Evolutionary conservation across 805 yeast species (phyloP).

Genomic region (Lachancea cidri): DNA sequence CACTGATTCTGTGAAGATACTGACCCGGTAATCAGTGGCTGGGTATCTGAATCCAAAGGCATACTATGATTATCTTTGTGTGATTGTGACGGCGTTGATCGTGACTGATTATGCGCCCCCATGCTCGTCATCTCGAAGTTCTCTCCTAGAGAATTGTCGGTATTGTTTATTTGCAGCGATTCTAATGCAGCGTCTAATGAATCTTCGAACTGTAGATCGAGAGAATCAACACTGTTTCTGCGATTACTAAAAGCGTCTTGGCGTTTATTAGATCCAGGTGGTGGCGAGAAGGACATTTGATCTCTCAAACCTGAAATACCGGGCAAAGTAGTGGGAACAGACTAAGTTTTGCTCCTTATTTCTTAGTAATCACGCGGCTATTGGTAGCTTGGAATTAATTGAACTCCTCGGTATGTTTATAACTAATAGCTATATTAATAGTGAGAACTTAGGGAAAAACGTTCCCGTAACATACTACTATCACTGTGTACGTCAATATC

Average conservation of each 20-base stretch:
- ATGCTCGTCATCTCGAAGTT: constrained; percentile 29
- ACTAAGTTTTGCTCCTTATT: neutral
- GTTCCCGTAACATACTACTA: neutral
- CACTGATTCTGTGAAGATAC: constrained; percentile 2
- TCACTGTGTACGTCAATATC: neutral
- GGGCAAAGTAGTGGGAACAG: neutral
- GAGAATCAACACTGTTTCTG: constrained; percentile 37
- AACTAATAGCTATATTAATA: neutral
- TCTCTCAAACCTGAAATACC: neutral
- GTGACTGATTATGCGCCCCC: constrained; percentile 12
- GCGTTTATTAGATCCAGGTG: constrained; percentile 14
- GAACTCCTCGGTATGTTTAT: neutral
- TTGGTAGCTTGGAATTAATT: neutral
- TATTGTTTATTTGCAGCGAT: constrained; percentile 37
- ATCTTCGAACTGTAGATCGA: constrained; percentile 59
- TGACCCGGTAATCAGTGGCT: constrained; percentile 11
- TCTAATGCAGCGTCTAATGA: constrained; percentile 64
- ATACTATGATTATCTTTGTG: constrained; percentile 18
- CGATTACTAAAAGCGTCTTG: constrained; percentile 5
- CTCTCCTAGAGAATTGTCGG: constrained; percentile 15
- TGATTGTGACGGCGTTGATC: constrained; percentile 4
- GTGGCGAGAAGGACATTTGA: constrained; percentile 23
- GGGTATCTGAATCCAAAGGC: constrained; percentile 8
- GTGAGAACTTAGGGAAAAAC: neutral
- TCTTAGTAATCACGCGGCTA: neutral